Evolutionary conservation across 768 basidiomycete species (phyloP).

Genomic region (Lentinula sp.): DNA sequence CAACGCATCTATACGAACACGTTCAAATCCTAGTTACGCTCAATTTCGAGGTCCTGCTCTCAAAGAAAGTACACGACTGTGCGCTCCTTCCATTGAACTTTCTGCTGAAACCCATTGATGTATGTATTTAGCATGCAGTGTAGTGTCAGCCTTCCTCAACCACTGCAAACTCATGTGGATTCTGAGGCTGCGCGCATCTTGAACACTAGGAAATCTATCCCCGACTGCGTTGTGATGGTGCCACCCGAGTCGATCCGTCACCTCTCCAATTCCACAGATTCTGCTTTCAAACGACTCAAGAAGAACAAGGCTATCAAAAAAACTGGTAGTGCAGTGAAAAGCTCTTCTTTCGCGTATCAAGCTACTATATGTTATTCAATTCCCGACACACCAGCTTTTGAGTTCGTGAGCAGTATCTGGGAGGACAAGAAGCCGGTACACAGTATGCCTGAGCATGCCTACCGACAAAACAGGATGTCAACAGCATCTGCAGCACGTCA

Average conservation of each 20-base stretch:
- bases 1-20: neutral
- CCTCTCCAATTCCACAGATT: conserved; percentile 37
- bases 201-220: conserved; percentile 39
- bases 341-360: conserved; percentile 45
- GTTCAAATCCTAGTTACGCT: conserved; percentile 32
- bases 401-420: conserved; percentile 50
- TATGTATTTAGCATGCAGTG: conserved; percentile 36
- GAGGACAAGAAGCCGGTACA: conserved; percentile 57
- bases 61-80: conserved; percentile 36
- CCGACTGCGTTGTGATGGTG: conserved; percentile 45
- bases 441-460: conserved; percentile 42
- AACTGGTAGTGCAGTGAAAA: conserved; percentile 29
- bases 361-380: conserved; percentile 42
- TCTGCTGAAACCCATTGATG: neutral
- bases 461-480: conserved; percentile 53
- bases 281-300: conserved; percentile 43
- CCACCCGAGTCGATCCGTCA: conserved; percentile 28
- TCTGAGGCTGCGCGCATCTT: conserved; percentile 30
- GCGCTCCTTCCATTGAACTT: conserved; percentile 5
- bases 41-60: conserved; percentile 41
- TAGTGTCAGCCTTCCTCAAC: conserved; percentile 41
- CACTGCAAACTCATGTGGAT: conserved; percentile 20
- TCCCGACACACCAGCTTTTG: conserved; percentile 40
- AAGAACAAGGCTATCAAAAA: conserved; percentile 28
- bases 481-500: conserved; percentile 45